phyloP scores from a whole-genome alignment of 2,329 filamentous ascomycete species.

The Venturia nashicola region DNA sequence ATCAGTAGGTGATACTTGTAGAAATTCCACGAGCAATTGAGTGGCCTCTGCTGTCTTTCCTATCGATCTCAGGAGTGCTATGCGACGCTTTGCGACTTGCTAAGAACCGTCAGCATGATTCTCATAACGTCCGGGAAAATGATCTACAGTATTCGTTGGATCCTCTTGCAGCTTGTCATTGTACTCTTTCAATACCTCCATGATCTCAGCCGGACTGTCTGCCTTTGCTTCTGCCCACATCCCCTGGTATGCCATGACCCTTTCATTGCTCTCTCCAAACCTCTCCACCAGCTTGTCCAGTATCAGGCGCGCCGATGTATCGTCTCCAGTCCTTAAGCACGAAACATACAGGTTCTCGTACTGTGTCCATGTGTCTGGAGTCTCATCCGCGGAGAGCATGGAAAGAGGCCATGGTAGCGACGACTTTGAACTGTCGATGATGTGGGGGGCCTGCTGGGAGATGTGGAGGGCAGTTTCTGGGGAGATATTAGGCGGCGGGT shows the following conservation, averaged over 20 bases:
- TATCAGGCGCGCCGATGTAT: constrained; percentile 61
- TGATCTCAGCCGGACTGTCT: constrained; percentile 49
- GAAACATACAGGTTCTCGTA: constrained; percentile 81
- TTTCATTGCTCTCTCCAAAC: constrained; percentile 76
- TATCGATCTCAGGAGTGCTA: constrained; percentile 67
- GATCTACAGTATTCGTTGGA: constrained; percentile 65
- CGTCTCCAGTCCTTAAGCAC: constrained; percentile 74
- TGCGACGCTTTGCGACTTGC: constrained; percentile 75
- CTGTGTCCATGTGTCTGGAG: constrained; percentile 67
- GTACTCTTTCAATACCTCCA: constrained; percentile 63
- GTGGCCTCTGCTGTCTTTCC: constrained; percentile 62
- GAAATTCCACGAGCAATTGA: constrained; percentile 56
- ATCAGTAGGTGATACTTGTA: constrained; percentile 80
- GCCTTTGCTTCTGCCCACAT: constrained; percentile 77
- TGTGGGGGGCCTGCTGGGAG: constrained; percentile 33
- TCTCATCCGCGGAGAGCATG: constrained; percentile 46
- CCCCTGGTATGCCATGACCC: constrained; percentile 71
- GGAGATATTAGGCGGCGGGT: constrained; percentile 26
- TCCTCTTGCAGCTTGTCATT: constrained; percentile 61
- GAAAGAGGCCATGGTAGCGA: constrained; percentile 39
- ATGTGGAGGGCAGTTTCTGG: constrained; percentile 31
- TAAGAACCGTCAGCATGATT: constrained; percentile 22
- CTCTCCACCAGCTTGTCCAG: constrained; percentile 64
- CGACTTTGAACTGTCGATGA: constrained; percentile 24
- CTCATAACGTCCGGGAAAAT: constrained; percentile 16